Base-by-base conservation (phyloP, 192 early-diverging fungal genomes). In the Backusella sp. region DNA sequence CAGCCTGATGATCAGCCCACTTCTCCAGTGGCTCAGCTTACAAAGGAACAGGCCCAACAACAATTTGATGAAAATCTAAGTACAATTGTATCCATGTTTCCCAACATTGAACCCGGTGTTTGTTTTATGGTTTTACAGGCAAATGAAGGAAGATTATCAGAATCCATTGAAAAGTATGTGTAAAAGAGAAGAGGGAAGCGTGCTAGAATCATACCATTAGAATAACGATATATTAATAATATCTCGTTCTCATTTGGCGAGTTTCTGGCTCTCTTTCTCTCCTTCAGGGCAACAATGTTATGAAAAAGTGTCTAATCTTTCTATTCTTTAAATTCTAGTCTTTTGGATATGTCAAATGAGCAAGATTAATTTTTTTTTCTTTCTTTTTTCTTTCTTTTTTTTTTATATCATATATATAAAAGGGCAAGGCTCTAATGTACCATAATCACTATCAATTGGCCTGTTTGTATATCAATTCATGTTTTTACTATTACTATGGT, bases 101-200 rank as follows among this genome's bases (percentile, higher is more conserved):
- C 92, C 21, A 88, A 91, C 75, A 87, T 92, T 26, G 93, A 94
- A 23, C 82, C 83, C 11, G 88, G 90, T 52, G 90, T 94, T 4
- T 90, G 91, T 41, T 88, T 89, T 74, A 87, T 91, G 73, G 87
- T 94, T 19, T 85, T 94, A 30, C 91, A 93, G 77, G 90, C 89
- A 35, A 94, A 90, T 75, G 84, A 88, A 26, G 90, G 91, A 17
- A 62, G 76, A 11, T 59, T 89, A 15, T 73, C 73, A 46, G 73
- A 68, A 3, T 84, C 86, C 15, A 84, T 89, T 70, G 88, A 89
- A 35, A 83, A 42, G 80, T 76, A 72, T 72, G 73, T 75, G 12
- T 62, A 11, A 26, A 26, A 1, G 8, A 26, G 8, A 59, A 12
- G 23, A 19, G 26, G 23, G 23, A 9, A 8, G 9, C 5, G 53